Conservation (phyloP, 768 basidiomycete species). For the Phaeotremella fagi region DNA sequence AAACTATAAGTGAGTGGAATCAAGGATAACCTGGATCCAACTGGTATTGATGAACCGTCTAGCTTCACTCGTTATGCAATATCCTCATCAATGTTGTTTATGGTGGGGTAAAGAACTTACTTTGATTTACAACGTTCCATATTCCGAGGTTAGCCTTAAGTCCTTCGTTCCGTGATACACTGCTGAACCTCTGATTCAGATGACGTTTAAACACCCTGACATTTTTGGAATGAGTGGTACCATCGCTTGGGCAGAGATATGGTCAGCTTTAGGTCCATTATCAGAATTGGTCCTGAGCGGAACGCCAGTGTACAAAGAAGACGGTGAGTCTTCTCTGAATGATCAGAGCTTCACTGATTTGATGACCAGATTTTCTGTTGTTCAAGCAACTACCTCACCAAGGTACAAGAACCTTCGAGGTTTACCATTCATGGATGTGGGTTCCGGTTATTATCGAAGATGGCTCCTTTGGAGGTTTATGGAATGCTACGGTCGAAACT, state of each 20-base stretch:
- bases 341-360: no score
- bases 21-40: not conserved
- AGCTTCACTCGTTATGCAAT: conserved; percentile 32
- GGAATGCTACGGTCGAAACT: conserved; percentile 42
- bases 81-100: conserved; percentile 39
- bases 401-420: conserved; percentile 31
- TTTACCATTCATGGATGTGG: conserved; percentile 45
- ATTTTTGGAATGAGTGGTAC: conserved; percentile 44
- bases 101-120: conserved; percentile 47
- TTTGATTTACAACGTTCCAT: conserved; percentile 42
- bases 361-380: conserved; percentile 27
- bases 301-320: conserved; percentile 39
- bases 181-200: conserved; percentile 5
- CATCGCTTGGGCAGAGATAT: conserved; percentile 42
- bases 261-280: conserved; percentile 37
- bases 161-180: not conserved
- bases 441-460: conserved; percentile 38
- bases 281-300: conserved; percentile 38
- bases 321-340: conserved; percentile 28
- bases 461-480: conserved; percentile 37
- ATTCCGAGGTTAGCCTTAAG: conserved; percentile 26
- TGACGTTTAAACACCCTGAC: conserved; percentile 40
- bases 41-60: not conserved
- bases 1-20: conserved; percentile 24
- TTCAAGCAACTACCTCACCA: conserved; percentile 36